These are phyloP conservation scores for Acacia crassicarpa DNA, from an alignment of 306 rosid species.

Conservation along the genomic window DNA sequence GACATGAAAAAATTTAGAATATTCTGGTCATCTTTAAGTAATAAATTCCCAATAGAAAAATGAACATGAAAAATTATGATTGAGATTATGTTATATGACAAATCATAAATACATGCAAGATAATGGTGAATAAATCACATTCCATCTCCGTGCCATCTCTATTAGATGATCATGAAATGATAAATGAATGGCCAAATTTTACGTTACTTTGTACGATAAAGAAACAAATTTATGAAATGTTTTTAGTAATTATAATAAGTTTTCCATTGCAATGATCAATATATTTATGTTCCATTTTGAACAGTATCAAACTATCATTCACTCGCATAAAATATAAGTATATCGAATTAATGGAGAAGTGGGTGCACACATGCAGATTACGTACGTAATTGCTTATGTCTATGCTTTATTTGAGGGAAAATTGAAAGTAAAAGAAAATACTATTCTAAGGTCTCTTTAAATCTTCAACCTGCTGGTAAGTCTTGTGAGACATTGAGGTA, in stretches of 20 bases:
- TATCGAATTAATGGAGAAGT: too few species aligned
- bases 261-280: background rate
- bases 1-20: background rate
- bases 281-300: too few species aligned
- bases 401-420: too few species aligned
- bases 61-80: background rate
- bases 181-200: background rate
- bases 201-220: background rate
- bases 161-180: background rate
- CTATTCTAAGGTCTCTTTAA: too few species aligned
- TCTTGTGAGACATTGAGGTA: too few species aligned
- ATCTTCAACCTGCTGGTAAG: too few species aligned
- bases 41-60: background rate
- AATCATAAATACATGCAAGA: background rate
- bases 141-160: background rate
- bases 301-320: background rate
- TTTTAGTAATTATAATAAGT: too few species aligned
- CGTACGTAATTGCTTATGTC: background rate
- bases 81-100: background rate
- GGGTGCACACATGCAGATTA: background rate
- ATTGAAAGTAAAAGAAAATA: too few species aligned
- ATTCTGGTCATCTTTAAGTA: background rate
- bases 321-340: too few species aligned
- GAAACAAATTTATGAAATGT: background rate
- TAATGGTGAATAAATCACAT: background rate